These are phyloP conservation scores for Eucalyptus erythrocorys DNA, from an alignment of 345 rosid species.

Conservation along the genomic window DNA sequence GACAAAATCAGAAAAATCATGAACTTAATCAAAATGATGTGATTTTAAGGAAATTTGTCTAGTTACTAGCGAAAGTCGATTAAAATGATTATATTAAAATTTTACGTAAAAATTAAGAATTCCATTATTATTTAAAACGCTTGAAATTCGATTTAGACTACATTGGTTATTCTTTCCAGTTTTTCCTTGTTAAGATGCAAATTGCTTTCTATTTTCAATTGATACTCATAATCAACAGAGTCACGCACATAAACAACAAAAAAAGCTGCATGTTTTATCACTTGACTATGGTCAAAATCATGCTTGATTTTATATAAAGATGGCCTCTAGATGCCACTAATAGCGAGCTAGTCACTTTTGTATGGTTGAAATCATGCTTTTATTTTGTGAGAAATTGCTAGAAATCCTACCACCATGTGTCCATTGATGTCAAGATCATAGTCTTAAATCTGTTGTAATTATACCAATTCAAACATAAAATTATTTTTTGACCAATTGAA, in stretches of 20 bases:
- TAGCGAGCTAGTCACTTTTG: background rate
- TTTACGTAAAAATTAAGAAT: rapidly evolving
- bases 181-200: rapidly evolving
- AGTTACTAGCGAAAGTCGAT: too few relatives aligned
- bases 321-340: background rate
- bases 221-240: background rate
- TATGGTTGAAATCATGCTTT: background rate
- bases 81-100: too few relatives aligned
- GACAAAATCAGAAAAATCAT: too few relatives aligned
- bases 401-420: rapidly evolving
- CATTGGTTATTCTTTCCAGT: background rate
- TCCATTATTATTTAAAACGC: background rate
- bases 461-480: too few relatives aligned
- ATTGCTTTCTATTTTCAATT: background rate
- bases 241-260: background rate
- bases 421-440: background rate
- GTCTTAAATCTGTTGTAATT: too few relatives aligned
- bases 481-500: too few relatives aligned
- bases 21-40: too few relatives aligned
- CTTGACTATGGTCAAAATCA: background rate
- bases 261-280: background rate
- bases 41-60: too few relatives aligned
- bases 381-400: background rate
- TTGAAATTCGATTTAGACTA: rapidly evolving
- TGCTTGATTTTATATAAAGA: background rate